A percentile compares a stretch with the other conserved stretches of the same genome.
phyloP scores from a whole-genome alignment of 352 stramenopile species.

The Phytophthora citrophthora region DNA sequence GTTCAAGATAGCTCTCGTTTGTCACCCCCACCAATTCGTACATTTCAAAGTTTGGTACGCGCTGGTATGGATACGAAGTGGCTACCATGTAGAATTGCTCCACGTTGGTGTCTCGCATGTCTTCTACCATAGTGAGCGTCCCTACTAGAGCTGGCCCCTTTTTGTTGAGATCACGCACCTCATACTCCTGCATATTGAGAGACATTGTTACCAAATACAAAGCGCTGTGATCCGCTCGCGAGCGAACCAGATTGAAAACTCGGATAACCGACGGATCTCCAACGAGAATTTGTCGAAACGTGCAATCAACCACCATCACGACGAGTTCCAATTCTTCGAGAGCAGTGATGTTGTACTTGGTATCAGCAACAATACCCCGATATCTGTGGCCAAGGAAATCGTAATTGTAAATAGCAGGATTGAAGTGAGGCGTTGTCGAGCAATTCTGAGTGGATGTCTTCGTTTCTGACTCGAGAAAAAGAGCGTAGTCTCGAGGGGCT shows the following conservation, averaged over 20 bases:
- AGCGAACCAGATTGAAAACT: constrained; percentile 46
- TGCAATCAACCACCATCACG: constrained; percentile 51
- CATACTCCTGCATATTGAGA: constrained; percentile 44
- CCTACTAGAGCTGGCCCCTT: constrained; percentile 27
- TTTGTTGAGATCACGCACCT: constrained; percentile 23
- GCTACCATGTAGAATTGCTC: constrained; percentile 39
- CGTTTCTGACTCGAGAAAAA: constrained; percentile 44
- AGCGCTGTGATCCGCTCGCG: constrained; percentile 8
- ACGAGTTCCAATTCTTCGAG: constrained; percentile 45
- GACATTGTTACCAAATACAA: constrained; percentile 34
- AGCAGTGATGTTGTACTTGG: constrained; percentile 44
- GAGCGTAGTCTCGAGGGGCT: constrained; percentile 27
- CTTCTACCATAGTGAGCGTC: constrained; percentile 32
- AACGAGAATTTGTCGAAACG: constrained; percentile 28
- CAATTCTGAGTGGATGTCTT: constrained; percentile 34
- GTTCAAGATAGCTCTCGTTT: constrained; percentile 22
- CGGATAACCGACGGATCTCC: constrained; percentile 16
- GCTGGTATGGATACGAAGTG: constrained; percentile 39
- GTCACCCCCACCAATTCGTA: constrained; percentile 31
- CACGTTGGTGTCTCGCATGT: constrained; percentile 32
- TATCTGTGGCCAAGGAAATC: constrained; percentile 40
- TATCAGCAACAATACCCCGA: constrained; percentile 23
- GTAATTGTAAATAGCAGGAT: constrained; percentile 43
- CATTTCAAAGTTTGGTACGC: constrained; percentile 36
- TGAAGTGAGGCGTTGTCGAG: constrained; percentile 8